Evolutionary conservation across 2,329 filamentous ascomycete species (phyloP).

Genomic region (Pseudodiploospora longispora): DNA sequence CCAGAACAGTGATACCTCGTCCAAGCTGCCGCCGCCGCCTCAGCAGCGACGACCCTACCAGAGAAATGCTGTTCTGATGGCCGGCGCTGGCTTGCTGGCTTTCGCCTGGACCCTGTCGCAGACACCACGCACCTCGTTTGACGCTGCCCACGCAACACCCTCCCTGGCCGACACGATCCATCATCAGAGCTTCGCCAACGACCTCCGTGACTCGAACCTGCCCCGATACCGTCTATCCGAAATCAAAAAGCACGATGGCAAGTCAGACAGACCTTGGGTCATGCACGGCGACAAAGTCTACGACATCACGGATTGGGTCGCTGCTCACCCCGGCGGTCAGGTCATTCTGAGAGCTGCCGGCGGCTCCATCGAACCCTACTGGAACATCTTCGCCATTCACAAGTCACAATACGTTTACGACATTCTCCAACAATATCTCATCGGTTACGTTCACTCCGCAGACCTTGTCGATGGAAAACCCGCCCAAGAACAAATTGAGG

Average conservation of each 20-base stretch:
- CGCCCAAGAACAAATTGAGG: constrained; percentile 45
- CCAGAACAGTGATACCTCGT: not conserved
- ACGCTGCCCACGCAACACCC: not conserved
- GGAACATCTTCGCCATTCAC: constrained; percentile 64
- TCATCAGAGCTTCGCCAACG: not conserved
- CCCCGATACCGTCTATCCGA: constrained; percentile 44
- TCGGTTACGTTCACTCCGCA: constrained; percentile 50
- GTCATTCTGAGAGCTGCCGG: constrained; percentile 60
- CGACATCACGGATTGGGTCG: constrained; percentile 62
- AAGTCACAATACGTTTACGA: constrained; percentile 56
- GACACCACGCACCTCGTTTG: constrained; percentile 3
- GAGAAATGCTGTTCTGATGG: constrained; percentile 4
- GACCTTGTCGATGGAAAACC: constrained; percentile 53
- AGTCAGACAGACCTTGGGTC: constrained; percentile 52
- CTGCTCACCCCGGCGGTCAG: constrained; percentile 57
- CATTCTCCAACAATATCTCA: constrained; percentile 55
- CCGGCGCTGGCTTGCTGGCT: constrained; percentile 3
- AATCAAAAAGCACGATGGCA: constrained; percentile 43
- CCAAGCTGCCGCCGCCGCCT: not conserved
- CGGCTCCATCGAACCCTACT: constrained; percentile 57
- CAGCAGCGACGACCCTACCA: not conserved
- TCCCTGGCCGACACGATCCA: not conserved
- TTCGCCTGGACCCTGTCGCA: constrained; percentile 4
- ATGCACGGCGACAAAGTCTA: constrained; percentile 58
- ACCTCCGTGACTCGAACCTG: constrained; percentile 27